Conservation (phyloP, 2,329 filamentous ascomycete genomes). For the Verticillium nonalfalfae region DNA sequence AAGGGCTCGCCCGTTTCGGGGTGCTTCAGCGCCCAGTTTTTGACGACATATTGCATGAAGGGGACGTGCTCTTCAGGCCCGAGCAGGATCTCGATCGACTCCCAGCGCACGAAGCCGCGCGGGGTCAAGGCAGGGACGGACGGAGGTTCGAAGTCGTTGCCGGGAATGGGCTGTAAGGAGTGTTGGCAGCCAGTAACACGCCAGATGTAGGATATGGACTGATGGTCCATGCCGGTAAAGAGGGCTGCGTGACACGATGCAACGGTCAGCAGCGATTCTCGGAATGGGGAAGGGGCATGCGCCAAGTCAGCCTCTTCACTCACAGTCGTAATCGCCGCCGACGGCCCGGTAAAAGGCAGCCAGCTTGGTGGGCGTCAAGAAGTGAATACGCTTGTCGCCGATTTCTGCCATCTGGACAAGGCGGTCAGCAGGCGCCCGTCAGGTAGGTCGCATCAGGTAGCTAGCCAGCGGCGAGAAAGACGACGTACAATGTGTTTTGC, state of each 20-base stretch:
- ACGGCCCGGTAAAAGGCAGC: conserved; percentile 72
- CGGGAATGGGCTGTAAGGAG: conserved; percentile 64
- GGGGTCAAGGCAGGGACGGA: conserved; percentile 76
- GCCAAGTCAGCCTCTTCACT: not conserved
- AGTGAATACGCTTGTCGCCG: conserved; percentile 46
- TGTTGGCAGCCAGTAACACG: conserved; percentile 87
- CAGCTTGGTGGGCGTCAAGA: conserved; percentile 61
- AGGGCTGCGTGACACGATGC: conserved; percentile 41
- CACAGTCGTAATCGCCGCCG: conserved; percentile 69
- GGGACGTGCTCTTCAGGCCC: conserved; percentile 83
- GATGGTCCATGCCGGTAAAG: conserved; percentile 68
- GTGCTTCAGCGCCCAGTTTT: conserved; percentile 68
- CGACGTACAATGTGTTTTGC: conserved; percentile 62
- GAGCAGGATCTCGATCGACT: conserved; percentile 83
- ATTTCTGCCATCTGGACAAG: conserved; percentile 46
- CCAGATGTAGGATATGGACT: conserved; percentile 86
- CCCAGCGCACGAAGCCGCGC: conserved; percentile 87
- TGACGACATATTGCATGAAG: conserved; percentile 75
- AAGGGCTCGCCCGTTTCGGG: conserved; percentile 68
- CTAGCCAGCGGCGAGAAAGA: not conserved
- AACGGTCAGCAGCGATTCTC: not conserved
- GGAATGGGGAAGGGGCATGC: no score
- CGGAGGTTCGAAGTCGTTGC: conserved; percentile 67
- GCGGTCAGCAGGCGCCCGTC: not conserved
- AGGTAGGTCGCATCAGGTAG: not conserved